A percentile compares a stretch with the other conserved stretches of the same genome.
These are phyloP conservation scores for Dactylellina haptotyla DNA, from an alignment of 2,329 filamentous ascomycete species.

Conservation along the genomic window DNA sequence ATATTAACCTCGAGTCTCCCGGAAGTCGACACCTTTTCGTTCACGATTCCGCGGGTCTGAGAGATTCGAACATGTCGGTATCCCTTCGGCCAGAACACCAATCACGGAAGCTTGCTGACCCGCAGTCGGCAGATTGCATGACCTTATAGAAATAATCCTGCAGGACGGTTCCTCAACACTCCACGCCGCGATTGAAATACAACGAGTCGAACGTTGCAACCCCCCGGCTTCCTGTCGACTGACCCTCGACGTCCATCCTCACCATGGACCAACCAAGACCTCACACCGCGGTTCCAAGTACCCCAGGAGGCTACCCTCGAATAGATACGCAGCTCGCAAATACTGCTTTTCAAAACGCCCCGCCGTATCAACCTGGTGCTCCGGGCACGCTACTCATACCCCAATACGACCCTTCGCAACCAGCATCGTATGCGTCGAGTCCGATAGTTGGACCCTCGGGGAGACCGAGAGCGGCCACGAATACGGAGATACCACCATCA, in stretches of 20 bases:
- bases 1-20: not conserved
- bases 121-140: conserved; percentile 41
- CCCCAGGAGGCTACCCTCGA: conserved; percentile 48
- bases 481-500: conserved; percentile 48
- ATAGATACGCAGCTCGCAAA: conserved; percentile 50
- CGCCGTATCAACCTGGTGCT: conserved; percentile 34
- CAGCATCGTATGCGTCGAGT: conserved; percentile 53
- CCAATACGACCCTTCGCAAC: conserved; percentile 52
- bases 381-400: conserved; percentile 43
- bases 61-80: conserved; percentile 30
- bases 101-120: conserved; percentile 43
- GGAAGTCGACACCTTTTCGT: not conserved
- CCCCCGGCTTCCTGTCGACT: not conserved
- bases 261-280: conserved; percentile 51
- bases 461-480: conserved; percentile 49
- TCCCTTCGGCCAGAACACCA: conserved; percentile 11
- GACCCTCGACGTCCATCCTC: not conserved
- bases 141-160: conserved; percentile 12
- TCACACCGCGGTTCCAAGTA: conserved; percentile 49
- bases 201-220: not conserved
- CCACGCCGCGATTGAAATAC: not conserved
- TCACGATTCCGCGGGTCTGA: conserved; percentile 6
- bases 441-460: conserved; percentile 42
- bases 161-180: not conserved
- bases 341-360: conserved; percentile 41